Base-by-base conservation (phyloP, 2,329 filamentous ascomycete genomes). In the Colletotrichum brevisporum region DNA sequence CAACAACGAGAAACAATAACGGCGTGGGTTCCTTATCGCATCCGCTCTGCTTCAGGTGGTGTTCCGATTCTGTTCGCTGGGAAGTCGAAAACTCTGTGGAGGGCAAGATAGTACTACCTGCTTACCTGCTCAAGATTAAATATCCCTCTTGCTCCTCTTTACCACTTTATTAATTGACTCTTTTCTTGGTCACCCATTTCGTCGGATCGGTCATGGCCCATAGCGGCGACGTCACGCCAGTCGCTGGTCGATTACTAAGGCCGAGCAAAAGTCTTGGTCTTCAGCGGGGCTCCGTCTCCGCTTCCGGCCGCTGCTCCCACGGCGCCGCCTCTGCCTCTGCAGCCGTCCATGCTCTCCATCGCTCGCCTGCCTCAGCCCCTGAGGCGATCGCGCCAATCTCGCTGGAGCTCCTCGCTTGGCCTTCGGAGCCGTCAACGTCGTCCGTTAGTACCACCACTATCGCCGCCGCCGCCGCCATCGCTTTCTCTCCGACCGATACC, bases 201-300 rank as follows among this genome's bases (percentile, higher is more conserved):
- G 41, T 43, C 41, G 41, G 18, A 66, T 61, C 62, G 56, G 55
- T 60, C 55, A 69, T 69, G 66, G 45, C 26, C 41, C 54, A n/a
- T 8, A 52, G 48, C 56, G 41, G 52, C 62, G 66, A 69, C 66
- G 66, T 56, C 62, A 66, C 51, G 62, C 66, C 43, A 27, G 31
- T 36, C 61, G 73, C 74, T 71, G 61, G 75, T 39, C 72, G 79
- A 78, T 81, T 80, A 81, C 75, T 81, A 77, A 81, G 77, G 71
- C 61, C 74, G 47, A 21, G 45, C 60, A 31, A 63, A 27, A 41
- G 41, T 51, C 61, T 53, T 62, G 39, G 50, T 56, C 51, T 59
- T 4, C 62, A 60, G 66, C 66, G 66, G 63, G 52, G 63, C 67
- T 24, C 47, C 48, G 67, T 53, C 58, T 45, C 58, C 52, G 57